Percentiles rank a stretch among this genome's conserved stretches.
phyloP scores from a whole-genome alignment of 2,329 filamentous ascomycete genomes.

The Hortaea sp. region DNA sequence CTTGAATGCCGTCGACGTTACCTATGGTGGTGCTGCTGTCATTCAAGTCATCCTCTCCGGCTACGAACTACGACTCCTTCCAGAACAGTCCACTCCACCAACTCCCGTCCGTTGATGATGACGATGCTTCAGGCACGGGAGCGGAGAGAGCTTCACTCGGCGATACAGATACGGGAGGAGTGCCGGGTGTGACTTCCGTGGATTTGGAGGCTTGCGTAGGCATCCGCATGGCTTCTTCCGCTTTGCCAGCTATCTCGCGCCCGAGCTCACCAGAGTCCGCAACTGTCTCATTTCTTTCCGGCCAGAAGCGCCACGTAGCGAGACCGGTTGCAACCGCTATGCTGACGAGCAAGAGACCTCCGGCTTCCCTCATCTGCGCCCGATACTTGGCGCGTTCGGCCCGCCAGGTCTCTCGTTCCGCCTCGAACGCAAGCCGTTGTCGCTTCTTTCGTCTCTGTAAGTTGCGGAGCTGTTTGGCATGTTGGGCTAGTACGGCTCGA shows the following conservation, averaged over 20 bases:
- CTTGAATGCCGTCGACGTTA: no score
- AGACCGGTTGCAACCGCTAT: conserved; percentile 14
- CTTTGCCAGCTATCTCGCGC: conserved; percentile 13
- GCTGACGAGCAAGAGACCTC: conserved; percentile 9
- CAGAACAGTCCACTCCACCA: no score
- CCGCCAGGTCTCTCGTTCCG: conserved; percentile 3
- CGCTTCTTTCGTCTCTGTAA: conserved; percentile 7
- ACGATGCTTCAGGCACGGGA: no score
- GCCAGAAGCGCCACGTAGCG: conserved; percentile 19
- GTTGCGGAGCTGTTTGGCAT: conserved; percentile 6
- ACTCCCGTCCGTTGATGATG: no score
- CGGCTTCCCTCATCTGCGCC: conserved; percentile 13
- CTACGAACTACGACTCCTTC: no score
- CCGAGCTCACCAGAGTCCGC: conserved; percentile 13
- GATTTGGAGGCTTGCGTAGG: conserved; percentile 3
- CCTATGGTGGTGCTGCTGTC: no score
- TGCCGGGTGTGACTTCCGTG: not conserved
- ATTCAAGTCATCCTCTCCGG: no score
- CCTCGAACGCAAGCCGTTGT: conserved; percentile 1
- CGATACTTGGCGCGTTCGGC: conserved; percentile 9
- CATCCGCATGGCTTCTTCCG: conserved; percentile 7
- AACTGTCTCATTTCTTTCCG: conserved; percentile 1
- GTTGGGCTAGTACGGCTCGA: conserved; percentile 10
- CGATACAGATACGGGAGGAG: not conserved
- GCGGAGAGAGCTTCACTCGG: not conserved